A percentile compares a stretch with the other conserved stretches of the same genome.
Evolutionary conservation across 2,329 filamentous ascomycete genomes (phyloP).

Genomic region (Calonectria montana): DNA sequence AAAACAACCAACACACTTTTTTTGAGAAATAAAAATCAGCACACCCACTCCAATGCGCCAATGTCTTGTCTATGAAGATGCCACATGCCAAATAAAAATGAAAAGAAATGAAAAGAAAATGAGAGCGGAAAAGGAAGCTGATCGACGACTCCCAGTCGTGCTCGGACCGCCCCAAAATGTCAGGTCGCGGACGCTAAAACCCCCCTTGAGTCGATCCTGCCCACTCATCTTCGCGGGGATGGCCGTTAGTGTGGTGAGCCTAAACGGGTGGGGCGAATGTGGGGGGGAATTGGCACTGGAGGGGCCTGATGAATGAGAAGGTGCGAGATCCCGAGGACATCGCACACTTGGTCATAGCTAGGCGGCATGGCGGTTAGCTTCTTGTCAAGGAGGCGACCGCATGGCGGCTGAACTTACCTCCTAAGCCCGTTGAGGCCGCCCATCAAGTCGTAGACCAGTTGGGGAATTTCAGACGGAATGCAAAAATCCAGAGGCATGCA

Average conservation of each 20-base stretch:
- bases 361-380: background rate
- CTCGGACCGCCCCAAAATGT: background rate
- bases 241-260: background rate
- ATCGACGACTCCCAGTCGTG: background rate
- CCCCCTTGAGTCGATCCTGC: background rate
- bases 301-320: background rate
- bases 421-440: background rate
- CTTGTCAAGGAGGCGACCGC: background rate
- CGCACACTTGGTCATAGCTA: background rate
- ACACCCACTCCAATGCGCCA: background rate
- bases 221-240: background rate
- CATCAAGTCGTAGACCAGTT: background rate
- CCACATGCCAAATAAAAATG: background rate
- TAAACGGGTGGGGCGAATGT: background rate
- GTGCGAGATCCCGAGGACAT: background rate
- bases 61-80: background rate
- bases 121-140: background rate
- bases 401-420: background rate
- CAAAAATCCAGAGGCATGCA: background rate
- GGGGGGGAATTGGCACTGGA: background rate
- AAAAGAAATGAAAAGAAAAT: background rate
- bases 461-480: background rate
- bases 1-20: background rate
- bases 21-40: background rate
- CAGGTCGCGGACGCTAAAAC: background rate